These are phyloP conservation scores for Pouteria glomerata DNA, from an alignment of 148 eudicot genomes.

Conservation along the genomic window DNA sequence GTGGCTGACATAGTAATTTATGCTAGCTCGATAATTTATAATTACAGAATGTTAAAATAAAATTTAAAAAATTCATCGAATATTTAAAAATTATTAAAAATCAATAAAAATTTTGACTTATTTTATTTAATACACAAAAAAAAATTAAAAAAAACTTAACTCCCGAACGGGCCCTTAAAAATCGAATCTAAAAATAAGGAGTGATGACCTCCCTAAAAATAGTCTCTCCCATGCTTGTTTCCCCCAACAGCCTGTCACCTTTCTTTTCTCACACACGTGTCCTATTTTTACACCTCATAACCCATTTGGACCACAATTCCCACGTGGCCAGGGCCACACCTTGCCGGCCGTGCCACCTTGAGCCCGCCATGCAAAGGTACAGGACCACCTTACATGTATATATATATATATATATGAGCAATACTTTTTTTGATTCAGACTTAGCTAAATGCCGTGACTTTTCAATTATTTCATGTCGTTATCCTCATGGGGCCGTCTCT, in stretches of 20 bases:
- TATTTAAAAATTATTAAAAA: too few relatives aligned
- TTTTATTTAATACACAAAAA: too few relatives aligned
- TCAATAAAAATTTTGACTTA: too few relatives aligned
- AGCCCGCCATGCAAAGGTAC: conserved; percentile 14
- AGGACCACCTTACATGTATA: conserved; percentile 18
- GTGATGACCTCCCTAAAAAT: too few relatives aligned
- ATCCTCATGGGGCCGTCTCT: conserved; percentile 32
- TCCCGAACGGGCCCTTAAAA: too few relatives aligned
- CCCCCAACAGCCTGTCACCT: conserved; percentile 25
- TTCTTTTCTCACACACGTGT: conserved; percentile 10
- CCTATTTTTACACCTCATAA: neutral
- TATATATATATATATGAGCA: neutral
- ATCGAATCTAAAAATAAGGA: too few relatives aligned
- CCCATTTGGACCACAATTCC: conserved; percentile 38
- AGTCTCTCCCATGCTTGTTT: conserved; percentile 2
- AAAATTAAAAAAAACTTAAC: too few relatives aligned
- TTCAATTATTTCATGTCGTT: conserved; percentile 29
- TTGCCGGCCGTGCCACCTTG: conserved; percentile 29
- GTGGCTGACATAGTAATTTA: too few relatives aligned
- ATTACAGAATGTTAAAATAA: too few relatives aligned
- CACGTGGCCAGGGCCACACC: conserved; percentile 41
- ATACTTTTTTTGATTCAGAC: too few relatives aligned
- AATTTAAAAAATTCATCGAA: too few relatives aligned
- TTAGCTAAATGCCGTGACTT: neutral
- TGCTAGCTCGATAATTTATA: too few relatives aligned